Percentiles rank a stretch among this genome's conserved stretches.
Conservation (phyloP, 2,329 filamentous ascomycete genomes). For the Didymella exigua region DNA sequence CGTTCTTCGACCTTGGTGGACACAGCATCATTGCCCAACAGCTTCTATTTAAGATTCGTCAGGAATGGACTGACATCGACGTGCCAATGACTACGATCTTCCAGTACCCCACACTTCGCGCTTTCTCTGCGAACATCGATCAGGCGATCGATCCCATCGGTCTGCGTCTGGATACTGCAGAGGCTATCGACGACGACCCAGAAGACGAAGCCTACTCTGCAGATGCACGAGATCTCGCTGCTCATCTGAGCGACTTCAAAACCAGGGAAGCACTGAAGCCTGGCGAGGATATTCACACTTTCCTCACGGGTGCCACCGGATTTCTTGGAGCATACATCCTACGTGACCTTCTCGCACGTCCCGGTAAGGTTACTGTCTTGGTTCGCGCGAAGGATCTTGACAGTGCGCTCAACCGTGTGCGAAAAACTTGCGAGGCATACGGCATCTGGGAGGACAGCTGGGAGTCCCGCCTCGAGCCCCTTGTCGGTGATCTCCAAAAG, state of each 20-base stretch:
- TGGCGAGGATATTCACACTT: conserved; percentile 62
- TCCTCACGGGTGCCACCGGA: conserved; percentile 88
- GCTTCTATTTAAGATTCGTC: conserved; percentile 73
- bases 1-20: conserved; percentile 81
- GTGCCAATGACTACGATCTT: conserved; percentile 75
- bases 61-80: conserved; percentile 66
- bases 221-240: conserved; percentile 59
- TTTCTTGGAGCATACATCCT: conserved; percentile 86
- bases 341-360: conserved; percentile 72
- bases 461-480: conserved; percentile 66
- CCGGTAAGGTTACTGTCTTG: conserved; percentile 71
- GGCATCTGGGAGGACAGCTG: conserved; percentile 77
- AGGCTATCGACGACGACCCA: conserved; percentile 52
- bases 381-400: conserved; percentile 71
- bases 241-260: conserved; percentile 52
- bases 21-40: conserved; percentile 82
- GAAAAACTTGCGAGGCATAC: conserved; percentile 73
- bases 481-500: conserved; percentile 76
- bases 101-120: conserved; percentile 66
- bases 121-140: conserved; percentile 60
- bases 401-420: conserved; percentile 68
- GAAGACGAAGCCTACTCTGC: conserved; percentile 60
- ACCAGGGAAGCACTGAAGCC: conserved; percentile 49
- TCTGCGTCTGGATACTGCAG: conserved; percentile 50
- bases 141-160: conserved; percentile 56